These are phyloP conservation scores for Elongisporangium anandrum DNA, from an alignment of 352 stramenopile genomes.

Conservation along the genomic window DNA sequence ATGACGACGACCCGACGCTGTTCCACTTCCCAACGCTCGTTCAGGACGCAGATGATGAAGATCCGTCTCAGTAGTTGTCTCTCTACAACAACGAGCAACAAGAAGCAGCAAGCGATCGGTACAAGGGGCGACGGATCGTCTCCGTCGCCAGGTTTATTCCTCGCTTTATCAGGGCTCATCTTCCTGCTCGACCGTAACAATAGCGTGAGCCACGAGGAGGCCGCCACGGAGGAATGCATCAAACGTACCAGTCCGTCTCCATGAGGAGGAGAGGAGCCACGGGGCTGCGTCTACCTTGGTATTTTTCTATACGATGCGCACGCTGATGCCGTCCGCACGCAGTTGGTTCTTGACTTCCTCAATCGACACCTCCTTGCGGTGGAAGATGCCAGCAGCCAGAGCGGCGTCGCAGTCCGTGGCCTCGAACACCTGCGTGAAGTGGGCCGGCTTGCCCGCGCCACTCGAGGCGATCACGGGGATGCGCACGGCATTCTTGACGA, in stretches of 20 bases:
- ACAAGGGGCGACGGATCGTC: neutral
- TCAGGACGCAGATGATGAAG: neutral
- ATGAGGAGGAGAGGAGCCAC: no score
- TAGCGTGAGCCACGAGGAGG: neutral
- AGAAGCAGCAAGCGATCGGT: neutral
- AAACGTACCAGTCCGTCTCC: neutral
- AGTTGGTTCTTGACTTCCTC: constrained; percentile 92
- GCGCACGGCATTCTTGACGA: constrained; percentile 85
- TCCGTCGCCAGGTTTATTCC: neutral
- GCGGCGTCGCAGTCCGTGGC: constrained; percentile 91
- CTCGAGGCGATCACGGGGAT: constrained; percentile 98
- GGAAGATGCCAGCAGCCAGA: constrained; percentile 98
- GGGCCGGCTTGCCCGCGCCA: constrained; percentile 89
- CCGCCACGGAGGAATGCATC: neutral
- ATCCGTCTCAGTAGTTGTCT: neutral
- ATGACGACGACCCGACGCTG: constrained; percentile 7
- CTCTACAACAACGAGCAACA: neutral
- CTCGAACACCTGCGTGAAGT: constrained; percentile 96
- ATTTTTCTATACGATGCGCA: constrained; percentile 27
- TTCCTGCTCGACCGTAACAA: neutral
- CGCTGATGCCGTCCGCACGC: constrained; percentile 56
- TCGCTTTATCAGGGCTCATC: neutral
- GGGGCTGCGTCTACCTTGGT: neutral
- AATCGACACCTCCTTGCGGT: constrained; percentile 96
- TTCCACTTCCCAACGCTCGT: constrained; percentile 10